Evolutionary conservation across 2,329 filamentous ascomycete genomes (phyloP).

Genomic region (Aspergillus pseudotamarii): DNA sequence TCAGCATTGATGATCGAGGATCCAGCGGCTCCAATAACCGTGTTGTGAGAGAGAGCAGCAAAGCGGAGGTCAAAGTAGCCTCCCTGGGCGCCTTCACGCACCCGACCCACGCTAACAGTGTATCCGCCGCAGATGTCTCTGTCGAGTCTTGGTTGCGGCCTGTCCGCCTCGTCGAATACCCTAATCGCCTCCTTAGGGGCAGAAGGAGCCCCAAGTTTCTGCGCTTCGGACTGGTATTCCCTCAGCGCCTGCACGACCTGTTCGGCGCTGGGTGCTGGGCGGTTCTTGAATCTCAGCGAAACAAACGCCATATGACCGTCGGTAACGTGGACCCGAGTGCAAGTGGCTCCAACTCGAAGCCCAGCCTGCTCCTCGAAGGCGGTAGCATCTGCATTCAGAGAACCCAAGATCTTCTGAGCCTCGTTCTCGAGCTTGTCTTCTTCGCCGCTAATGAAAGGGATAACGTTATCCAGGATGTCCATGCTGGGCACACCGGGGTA

Average conservation of each 20-base stretch:
- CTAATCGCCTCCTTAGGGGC: constrained; percentile 80
- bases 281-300: constrained; percentile 76
- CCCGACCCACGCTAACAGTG: constrained; percentile 84
- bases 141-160: constrained; percentile 89
- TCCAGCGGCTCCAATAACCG: constrained; percentile 93
- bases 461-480: constrained; percentile 95
- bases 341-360: constrained; percentile 80
- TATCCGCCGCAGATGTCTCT: constrained; percentile 84
- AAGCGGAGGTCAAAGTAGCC: constrained; percentile 95
- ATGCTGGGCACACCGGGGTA: constrained; percentile 71
- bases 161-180: constrained; percentile 86
- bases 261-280: constrained; percentile 72
- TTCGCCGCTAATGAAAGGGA: constrained; percentile 90
- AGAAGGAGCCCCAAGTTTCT: constrained; percentile 81
- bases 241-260: constrained; percentile 78
- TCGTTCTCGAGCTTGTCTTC: constrained; percentile 96
- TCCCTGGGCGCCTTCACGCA: constrained; percentile 76
- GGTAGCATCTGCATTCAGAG: constrained; percentile 69
- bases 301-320: constrained; percentile 97
- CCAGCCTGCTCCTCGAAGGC: constrained; percentile 74
- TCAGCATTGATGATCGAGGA: constrained; percentile 95
- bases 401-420: constrained; percentile 89
- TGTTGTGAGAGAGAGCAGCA: constrained; percentile 87
- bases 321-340: constrained; percentile 91
- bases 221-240: constrained; percentile 78